phyloP scores from a whole-genome alignment of 2,329 filamentous ascomycete genomes.

The Boeremia exigua region DNA sequence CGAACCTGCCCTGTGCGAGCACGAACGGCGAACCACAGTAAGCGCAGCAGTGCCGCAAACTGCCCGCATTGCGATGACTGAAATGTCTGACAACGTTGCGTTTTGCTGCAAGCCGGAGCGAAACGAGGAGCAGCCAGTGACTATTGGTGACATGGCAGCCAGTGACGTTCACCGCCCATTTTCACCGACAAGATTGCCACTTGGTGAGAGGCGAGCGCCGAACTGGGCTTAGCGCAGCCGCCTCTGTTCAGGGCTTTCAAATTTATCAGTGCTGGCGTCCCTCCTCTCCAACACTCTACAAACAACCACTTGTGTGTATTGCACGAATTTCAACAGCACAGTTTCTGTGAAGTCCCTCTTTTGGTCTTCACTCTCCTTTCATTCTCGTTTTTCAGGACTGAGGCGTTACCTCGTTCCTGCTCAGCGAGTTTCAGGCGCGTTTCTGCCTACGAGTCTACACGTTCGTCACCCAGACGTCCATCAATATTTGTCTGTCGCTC shows the following conservation, averaged over 20 bases:
- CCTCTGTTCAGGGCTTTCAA: constrained; percentile 29
- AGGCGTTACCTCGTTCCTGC: constrained; percentile 47
- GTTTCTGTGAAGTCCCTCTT: constrained; percentile 49
- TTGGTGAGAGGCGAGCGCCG: constrained; percentile 16
- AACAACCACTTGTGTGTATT: constrained; percentile 41
- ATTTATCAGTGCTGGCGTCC: constrained; percentile 31
- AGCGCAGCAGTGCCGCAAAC: constrained; percentile 4
- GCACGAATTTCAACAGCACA: constrained; percentile 36
- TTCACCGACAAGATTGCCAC: constrained; percentile 33
- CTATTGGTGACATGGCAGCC: constrained; percentile 16
- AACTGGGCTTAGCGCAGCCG: constrained; percentile 26
- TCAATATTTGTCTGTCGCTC: constrained; percentile 40
- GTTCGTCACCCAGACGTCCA: constrained; percentile 36
- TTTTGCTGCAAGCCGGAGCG: constrained; percentile 5
- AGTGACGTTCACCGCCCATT: constrained; percentile 33
- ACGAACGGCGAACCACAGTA: background rate
- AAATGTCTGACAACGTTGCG: constrained; percentile 4
- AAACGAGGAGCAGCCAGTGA: constrained; percentile 18
- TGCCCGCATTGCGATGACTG: constrained; percentile 6
- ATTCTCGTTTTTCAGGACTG: constrained; percentile 48
- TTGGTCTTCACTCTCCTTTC: constrained; percentile 51
- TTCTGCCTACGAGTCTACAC: constrained; percentile 46
- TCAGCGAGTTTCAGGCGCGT: constrained; percentile 50
- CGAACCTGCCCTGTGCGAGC: constrained; percentile 13
- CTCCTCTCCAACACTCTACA: constrained; percentile 36